These are phyloP conservation scores for Fusarium compactum DNA, from an alignment of 2,329 filamentous ascomycete species.

Conservation along the genomic window DNA sequence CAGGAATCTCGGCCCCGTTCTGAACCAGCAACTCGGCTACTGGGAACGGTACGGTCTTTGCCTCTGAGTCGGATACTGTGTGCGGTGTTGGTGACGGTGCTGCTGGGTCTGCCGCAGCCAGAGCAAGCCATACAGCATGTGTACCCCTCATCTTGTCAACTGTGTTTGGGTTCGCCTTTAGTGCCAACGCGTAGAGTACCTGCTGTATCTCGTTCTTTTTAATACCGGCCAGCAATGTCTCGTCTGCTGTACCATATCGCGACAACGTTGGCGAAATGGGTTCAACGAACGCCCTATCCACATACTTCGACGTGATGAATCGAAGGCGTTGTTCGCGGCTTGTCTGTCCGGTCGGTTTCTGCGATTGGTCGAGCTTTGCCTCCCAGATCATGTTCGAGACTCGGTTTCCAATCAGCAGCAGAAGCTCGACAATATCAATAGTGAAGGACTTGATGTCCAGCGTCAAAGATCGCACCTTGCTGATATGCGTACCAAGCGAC, in stretches of 20 bases:
- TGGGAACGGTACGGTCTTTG: conserved; percentile 78
- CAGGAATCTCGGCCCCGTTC: conserved; percentile 90
- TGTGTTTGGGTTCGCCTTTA: conserved; percentile 88
- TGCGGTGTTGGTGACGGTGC: conserved; percentile 70
- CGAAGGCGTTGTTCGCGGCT: conserved; percentile 90
- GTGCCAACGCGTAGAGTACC: conserved; percentile 88
- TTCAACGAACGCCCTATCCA: conserved; percentile 84
- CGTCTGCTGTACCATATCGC: conserved; percentile 82
- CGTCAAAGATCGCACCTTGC: conserved; percentile 94
- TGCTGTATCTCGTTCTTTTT: conserved; percentile 97
- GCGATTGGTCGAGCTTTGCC: conserved; percentile 77
- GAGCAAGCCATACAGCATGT: conserved; percentile 88
- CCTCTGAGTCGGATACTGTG: conserved; percentile 57
- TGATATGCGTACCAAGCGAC: conserved; percentile 96
- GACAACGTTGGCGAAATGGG: conserved; percentile 81
- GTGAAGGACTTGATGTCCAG: conserved; percentile 97
- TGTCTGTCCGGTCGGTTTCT: conserved; percentile 81
- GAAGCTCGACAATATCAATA: conserved; percentile 93
- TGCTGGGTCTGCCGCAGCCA: conserved; percentile 92
- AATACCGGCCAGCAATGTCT: conserved; percentile 89
- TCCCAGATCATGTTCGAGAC: conserved; percentile 99
- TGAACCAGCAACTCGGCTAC: conserved; percentile 92
- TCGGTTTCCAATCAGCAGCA: conserved; percentile 91
- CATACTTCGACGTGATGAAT: conserved; percentile 96
- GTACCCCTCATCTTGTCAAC: conserved; percentile 88